phyloP scores from a whole-genome alignment of 1,139 yeast species.

The Kodamaea alishanica region DNA sequence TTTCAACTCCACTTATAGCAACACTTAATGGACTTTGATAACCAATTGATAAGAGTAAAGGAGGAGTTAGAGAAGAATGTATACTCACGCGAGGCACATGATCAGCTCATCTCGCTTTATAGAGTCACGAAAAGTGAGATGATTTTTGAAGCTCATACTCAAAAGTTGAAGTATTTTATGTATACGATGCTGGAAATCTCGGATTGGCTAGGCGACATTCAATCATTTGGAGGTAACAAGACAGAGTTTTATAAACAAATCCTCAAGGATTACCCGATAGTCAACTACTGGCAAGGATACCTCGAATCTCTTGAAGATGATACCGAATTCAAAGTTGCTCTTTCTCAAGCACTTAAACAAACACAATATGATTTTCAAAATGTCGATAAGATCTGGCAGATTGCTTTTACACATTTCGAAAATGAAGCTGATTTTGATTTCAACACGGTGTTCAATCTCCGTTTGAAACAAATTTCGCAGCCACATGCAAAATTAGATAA shows the following conservation, averaged over 20 bases:
- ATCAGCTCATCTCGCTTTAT: conserved; percentile 18
- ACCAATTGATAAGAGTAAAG: not conserved
- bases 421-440: conserved; percentile 15
- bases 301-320: conserved; percentile 13
- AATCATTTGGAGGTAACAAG: no score
- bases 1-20: not conserved
- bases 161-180: conserved; percentile 21
- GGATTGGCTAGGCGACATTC: conserved; percentile 26
- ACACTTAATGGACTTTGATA: not conserved
- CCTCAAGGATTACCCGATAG: conserved; percentile 14
- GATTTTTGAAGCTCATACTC: conserved; percentile 17
- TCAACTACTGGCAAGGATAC: conserved; percentile 13
- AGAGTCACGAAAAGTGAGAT: conserved; percentile 8
- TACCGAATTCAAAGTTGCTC: no score
- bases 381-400: conserved; percentile 36
- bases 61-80: conserved; percentile 13
- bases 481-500: conserved; percentile 44
- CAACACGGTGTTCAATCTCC: conserved; percentile 22
- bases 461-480: conserved; percentile 32
- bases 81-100: conserved; percentile 16
- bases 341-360: not conserved
- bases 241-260: conserved; percentile 18
- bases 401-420: conserved; percentile 13
- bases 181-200: conserved; percentile 22
- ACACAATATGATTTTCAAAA: conserved; percentile 28